These are phyloP conservation scores for Noccaea bulbosa DNA, from an alignment of 345 rosid species.

Conservation along the genomic window DNA sequence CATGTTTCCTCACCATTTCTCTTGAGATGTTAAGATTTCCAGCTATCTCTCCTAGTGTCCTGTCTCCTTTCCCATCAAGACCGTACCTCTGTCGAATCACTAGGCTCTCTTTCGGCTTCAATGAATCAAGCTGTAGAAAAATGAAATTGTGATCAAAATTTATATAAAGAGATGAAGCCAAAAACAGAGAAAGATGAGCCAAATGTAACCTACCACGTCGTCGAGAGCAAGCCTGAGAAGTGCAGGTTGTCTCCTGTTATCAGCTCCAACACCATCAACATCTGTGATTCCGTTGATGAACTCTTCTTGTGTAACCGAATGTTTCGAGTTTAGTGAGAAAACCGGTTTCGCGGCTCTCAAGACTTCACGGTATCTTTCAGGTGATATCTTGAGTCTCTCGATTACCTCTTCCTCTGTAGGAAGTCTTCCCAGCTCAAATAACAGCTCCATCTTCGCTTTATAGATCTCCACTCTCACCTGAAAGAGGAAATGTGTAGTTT, in stretches of 20 bases:
- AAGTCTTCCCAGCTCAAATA: constrained; percentile 62
- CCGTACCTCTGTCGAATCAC: constrained; percentile 94
- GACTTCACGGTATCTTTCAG: constrained; percentile 84
- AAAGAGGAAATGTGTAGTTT: background rate
- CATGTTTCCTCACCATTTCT: constrained; percentile 98
- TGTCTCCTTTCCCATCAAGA: constrained; percentile 91
- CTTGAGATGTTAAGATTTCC: constrained; percentile 91
- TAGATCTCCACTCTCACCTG: constrained; percentile 86
- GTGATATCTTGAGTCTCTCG: constrained; percentile 66
- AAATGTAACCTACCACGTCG: constrained; percentile 68
- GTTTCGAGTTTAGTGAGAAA: constrained; percentile 74
- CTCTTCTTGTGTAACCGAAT: constrained; percentile 81
- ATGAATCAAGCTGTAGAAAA: constrained; percentile 72
- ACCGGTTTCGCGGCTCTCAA: constrained; percentile 74
- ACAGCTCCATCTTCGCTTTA: constrained; percentile 66
- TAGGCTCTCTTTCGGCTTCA: constrained; percentile 93
- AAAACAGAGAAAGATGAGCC: background rate
- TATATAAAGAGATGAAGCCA: background rate
- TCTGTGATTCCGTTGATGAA: constrained; percentile 74
- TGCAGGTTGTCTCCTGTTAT: constrained; percentile 70
- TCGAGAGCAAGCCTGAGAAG: constrained; percentile 96
- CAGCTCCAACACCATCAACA: constrained; percentile 70
- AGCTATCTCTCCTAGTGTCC: constrained; percentile 90
- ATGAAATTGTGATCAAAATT: constrained; percentile 5
- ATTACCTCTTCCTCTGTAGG: constrained; percentile 80